Evolutionary conservation across 345 rosid genomes (phyloP).

Genomic region (Hypericum perforatum): DNA sequence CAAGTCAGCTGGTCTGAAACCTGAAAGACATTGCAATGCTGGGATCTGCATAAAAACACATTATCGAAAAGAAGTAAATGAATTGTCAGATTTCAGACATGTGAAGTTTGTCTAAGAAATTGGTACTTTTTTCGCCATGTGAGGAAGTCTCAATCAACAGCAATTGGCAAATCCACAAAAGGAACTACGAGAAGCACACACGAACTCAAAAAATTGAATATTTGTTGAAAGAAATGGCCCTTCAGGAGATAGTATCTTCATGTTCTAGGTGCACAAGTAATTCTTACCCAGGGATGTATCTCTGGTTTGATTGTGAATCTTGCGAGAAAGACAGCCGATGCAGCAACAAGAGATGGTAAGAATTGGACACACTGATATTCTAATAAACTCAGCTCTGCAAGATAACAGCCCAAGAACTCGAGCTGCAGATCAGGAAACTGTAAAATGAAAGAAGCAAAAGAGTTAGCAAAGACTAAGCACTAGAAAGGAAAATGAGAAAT

Average conservation of each 20-base stretch:
- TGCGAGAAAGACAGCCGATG: constrained; percentile 17
- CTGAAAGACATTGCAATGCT: constrained; percentile 10
- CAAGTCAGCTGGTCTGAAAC: constrained; percentile 16
- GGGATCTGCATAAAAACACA: constrained; percentile 12
- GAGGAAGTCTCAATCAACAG: no score
- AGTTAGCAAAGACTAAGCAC: background rate
- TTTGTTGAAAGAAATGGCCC: no score
- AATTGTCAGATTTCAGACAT: no score
- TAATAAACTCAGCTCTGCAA: constrained; percentile 15
- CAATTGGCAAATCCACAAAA: no score
- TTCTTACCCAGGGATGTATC: constrained; percentile 21
- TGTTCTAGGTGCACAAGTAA: no score
- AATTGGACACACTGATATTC: constrained; percentile 13
- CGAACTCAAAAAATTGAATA: no score
- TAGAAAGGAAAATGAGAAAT: background rate
- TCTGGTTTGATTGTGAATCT: constrained; percentile 11
- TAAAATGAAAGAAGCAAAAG: constrained; percentile 3
- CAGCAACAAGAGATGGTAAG: constrained; percentile 19
- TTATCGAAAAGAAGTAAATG: background rate
- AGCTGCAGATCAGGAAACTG: constrained; percentile 13
- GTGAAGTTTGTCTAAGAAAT: no score
- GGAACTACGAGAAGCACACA: no score
- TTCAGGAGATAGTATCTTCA: no score
- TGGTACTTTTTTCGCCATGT: no score
- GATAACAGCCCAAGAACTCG: constrained; percentile 17